Evolutionary conservation across 164 flowering plant genomes (phyloP), one percentile per base, ranked within the genome.

Genomic region (Umbellularia californica): DNA sequence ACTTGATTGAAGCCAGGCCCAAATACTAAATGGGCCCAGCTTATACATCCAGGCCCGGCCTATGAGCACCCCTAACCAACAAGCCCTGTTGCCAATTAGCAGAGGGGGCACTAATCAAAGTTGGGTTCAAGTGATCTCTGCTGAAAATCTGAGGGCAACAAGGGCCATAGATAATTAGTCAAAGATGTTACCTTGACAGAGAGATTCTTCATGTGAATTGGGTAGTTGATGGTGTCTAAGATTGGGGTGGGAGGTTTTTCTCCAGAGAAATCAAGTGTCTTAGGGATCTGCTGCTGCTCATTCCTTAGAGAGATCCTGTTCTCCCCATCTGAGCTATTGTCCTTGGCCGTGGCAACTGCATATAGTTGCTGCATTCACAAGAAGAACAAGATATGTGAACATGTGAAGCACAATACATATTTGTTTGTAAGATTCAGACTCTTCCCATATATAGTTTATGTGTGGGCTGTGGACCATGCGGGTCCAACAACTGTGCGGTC

Each of bases 171-270:
- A 30, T 30, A 3, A 30, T 4, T 55, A 19, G 3, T 14, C 11
- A 15, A 55, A 55, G 20, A 20, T 3, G 15, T 75, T 70, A 74
- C 76, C 50, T 58, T 68, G 50, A 25, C 0, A 20, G 76, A 74
- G 24, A 74, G 76, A 68, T 74, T 74, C 71, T 74, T 74, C 76
- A 74, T 68, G 66, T 74, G 71, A 68, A 55, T 17, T 22, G 76
- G 76, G 66, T 68, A 68, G 71, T 74, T 68, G 6, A 74, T 68
- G 12, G 76, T 74, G 27, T 74, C 76, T 22, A 74, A 51, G 55
- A 74, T 74, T 5, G 76, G 76, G 10, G 76, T 74, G 22, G 71
- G 33, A 41, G 76, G 76, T 30, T 74, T 74, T 14, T 74, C 76
- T n/a, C 76, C 76, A 13, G 76, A 68, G 55, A 74, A 74, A 68